A percentile compares a stretch with the other conserved stretches of the same genome.
These are phyloP conservation scores for Diaporthe amygdali DNA, from an alignment of 2,329 filamentous ascomycete species.

Conservation along the genomic window DNA sequence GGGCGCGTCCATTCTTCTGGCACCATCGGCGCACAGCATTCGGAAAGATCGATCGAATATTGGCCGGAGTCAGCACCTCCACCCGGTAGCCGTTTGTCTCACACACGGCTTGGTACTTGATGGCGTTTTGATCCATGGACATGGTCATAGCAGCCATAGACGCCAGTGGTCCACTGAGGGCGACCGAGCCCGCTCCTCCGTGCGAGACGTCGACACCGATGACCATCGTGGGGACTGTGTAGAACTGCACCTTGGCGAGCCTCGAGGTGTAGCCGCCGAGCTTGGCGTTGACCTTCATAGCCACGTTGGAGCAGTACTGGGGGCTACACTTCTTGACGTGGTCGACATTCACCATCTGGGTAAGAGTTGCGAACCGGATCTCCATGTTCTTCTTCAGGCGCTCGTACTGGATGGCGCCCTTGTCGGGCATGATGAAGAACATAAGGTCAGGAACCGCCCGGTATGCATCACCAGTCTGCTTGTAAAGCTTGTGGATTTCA, in stretches of 20 bases:
- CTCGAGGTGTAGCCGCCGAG: conserved; percentile 79
- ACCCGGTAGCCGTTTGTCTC: conserved; percentile 83
- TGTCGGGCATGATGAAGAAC: conserved; percentile 76
- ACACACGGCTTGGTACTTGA: conserved; percentile 78
- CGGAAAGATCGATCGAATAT: conserved; percentile 69
- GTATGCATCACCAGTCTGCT: conserved; percentile 57
- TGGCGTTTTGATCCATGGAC: conserved; percentile 73
- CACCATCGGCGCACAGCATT: conserved; percentile 72
- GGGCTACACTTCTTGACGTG: conserved; percentile 73
- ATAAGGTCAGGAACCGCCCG: conserved; percentile 73
- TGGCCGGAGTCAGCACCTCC: conserved; percentile 76
- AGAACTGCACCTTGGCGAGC: conserved; percentile 45
- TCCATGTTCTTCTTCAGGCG: conserved; percentile 90
- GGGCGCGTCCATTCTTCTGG: conserved; percentile 57
- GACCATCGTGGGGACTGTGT: conserved; percentile 72
- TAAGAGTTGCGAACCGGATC: conserved; percentile 81
- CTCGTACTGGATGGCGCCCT: conserved; percentile 76
- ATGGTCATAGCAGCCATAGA: conserved; percentile 91
- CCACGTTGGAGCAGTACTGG: conserved; percentile 92
- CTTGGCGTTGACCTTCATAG: conserved; percentile 97
- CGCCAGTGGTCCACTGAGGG: conserved; percentile 41
- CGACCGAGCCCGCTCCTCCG: conserved; percentile 67
- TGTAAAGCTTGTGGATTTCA: conserved; percentile 61
- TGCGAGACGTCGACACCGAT: conserved; percentile 94
- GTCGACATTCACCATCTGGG: conserved; percentile 77